Percentiles rank a stretch among this genome's conserved stretches.
Evolutionary conservation across 1,284 basidiomycete species (phyloP).

Genomic region (Cystobasidiaceae sp.): DNA sequence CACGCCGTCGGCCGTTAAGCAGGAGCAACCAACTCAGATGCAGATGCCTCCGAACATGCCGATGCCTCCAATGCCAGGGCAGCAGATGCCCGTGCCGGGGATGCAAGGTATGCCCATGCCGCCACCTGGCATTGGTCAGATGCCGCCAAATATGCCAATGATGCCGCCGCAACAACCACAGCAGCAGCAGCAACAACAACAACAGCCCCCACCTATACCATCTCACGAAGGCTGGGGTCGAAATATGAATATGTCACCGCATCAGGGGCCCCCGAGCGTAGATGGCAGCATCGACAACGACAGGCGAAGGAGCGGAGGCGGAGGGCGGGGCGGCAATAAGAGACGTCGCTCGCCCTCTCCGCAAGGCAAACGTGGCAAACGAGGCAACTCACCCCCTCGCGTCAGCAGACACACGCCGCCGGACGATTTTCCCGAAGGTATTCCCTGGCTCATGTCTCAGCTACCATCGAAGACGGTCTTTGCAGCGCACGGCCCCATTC

Average conservation of each 20-base stretch:
- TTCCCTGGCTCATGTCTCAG: conserved; percentile 26
- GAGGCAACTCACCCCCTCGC: conserved; percentile 11
- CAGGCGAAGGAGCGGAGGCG: conserved; percentile 9
- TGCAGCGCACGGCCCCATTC: conserved; percentile 29
- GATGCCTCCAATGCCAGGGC: neutral
- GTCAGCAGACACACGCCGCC: conserved; percentile 27
- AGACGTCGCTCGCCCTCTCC: conserved; percentile 21
- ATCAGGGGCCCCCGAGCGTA: conserved; percentile 9
- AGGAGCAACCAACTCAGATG: neutral
- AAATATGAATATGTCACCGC: neutral
- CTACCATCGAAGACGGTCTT: conserved; percentile 27
- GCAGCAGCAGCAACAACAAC: conserved; percentile 10
- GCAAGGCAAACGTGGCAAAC: neutral
- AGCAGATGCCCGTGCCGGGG: conserved; percentile 2
- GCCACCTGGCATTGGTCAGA: neutral
- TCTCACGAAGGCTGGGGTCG: conserved; percentile 1
- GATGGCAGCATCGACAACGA: conserved; percentile 22
- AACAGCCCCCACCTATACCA: neutral
- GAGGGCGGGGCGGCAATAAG: conserved; percentile 11
- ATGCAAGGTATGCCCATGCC: neutral
- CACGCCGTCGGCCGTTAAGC: neutral
- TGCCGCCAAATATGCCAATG: neutral
- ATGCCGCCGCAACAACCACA: neutral
- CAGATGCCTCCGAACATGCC: neutral
- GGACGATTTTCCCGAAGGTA: conserved; percentile 26